Evolutionary conservation across 2,329 filamentous ascomycete genomes (phyloP).

Genomic region (Claviceps cyperi): DNA sequence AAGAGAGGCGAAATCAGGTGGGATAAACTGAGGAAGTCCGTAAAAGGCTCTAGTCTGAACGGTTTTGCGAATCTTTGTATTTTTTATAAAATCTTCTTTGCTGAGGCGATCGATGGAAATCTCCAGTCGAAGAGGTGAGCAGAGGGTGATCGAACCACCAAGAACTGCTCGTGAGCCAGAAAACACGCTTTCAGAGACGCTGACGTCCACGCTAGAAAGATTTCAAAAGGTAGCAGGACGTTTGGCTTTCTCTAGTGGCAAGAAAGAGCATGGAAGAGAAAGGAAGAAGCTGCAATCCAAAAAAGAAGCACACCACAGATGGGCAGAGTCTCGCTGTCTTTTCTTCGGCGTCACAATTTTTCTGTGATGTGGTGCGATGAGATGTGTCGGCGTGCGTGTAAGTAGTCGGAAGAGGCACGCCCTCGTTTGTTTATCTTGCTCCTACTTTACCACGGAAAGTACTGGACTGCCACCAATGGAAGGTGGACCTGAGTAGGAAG

Average conservation of each 20-base stretch:
- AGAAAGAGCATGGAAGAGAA: not conserved
- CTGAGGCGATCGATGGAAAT: too few relatives aligned
- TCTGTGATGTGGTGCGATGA: not conserved
- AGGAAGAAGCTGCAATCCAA: constrained; percentile 3
- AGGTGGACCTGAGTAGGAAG: too few relatives aligned
- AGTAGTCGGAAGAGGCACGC: too few relatives aligned
- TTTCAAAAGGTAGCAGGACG: not conserved
- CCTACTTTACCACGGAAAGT: too few relatives aligned
- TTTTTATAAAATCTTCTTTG: not conserved
- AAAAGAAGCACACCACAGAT: not conserved
- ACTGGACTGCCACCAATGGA: too few relatives aligned
- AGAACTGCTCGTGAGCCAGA: not conserved
- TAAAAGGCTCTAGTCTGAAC: not conserved
- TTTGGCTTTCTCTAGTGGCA: not conserved
- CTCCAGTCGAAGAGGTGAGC: not conserved
- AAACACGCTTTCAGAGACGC: not conserved
- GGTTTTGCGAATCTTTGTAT: not conserved
- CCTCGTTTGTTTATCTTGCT: too few relatives aligned
- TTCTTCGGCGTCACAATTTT: not conserved
- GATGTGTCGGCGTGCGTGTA: too few relatives aligned
- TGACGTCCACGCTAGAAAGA: not conserved
- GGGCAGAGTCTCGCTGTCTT: not conserved
- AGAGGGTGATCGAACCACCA: not conserved
- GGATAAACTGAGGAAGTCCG: too few relatives aligned
- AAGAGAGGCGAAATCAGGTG: too few relatives aligned